Percentiles rank a stretch among this genome's conserved stretches.
Conservation (phyloP, 192 early-diverging fungal species). For the Rhizophagus prolifer region DNA sequence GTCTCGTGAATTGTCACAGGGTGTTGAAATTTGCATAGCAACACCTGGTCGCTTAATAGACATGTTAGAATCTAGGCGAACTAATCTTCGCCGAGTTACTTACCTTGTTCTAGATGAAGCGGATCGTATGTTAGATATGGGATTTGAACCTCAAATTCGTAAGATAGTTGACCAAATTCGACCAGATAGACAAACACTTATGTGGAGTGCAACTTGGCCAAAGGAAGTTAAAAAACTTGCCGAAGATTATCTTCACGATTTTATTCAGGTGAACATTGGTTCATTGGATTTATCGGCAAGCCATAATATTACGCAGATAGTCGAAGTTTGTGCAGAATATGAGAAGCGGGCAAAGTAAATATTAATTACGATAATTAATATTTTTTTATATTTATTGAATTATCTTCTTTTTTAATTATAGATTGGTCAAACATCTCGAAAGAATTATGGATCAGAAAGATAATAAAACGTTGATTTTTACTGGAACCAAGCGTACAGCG, state of each 20-base stretch:
- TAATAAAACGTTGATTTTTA: slow-evolving; percentile 92
- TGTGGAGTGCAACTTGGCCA: slow-evolving; percentile 99
- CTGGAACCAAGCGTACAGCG: slow-evolving; percentile 92
- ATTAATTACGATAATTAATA: not conserved
- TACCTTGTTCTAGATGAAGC: slow-evolving; percentile 98
- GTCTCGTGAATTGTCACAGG: slow-evolving; percentile 78
- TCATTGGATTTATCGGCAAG: slow-evolving; percentile 90
- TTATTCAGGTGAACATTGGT: slow-evolving; percentile 96
- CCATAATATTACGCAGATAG: slow-evolving; percentile 87
- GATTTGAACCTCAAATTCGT: slow-evolving; percentile 97
- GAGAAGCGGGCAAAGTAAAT: slow-evolving; percentile 82
- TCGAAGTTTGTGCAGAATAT: slow-evolving; percentile 83
- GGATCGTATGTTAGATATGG: slow-evolving; percentile 99
- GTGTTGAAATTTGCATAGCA: slow-evolving; percentile 96
- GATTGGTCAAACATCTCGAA: slow-evolving; percentile 78
- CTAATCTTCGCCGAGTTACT: slow-evolving; percentile 91
- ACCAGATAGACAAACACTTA: slow-evolving; percentile 96
- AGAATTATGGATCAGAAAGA: slow-evolving; percentile 80
- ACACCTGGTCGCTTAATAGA: slow-evolving; percentile 98
- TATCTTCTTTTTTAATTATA: slow-evolving; percentile 27
- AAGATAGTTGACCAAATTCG: slow-evolving; percentile 97
- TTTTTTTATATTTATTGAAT: not conserved
- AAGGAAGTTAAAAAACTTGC: slow-evolving; percentile 93
- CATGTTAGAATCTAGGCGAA: slow-evolving; percentile 85
- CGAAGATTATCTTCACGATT: slow-evolving; percentile 86